Conservation (phyloP, 2,329 filamentous ascomycete species). For the Penicillium brevicompactum region DNA sequence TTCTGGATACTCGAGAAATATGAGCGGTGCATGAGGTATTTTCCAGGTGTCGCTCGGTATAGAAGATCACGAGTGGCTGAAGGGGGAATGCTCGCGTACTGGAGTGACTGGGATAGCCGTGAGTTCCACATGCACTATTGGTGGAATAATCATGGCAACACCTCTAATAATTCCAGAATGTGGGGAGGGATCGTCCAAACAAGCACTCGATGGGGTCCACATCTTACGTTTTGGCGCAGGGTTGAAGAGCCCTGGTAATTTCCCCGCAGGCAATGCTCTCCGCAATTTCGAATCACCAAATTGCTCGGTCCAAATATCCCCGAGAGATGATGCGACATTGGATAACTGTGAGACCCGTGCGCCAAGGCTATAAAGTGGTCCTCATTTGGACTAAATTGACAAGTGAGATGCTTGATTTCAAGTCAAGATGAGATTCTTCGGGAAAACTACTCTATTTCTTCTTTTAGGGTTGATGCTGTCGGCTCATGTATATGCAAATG, state of each 20-base stretch:
- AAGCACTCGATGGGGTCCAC: conserved; percentile 13
- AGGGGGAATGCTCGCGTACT: not conserved
- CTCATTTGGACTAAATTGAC: too few relatives aligned
- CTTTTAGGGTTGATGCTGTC: conserved; percentile 4
- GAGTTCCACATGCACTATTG: conserved; percentile 7
- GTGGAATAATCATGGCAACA: conserved; percentile 13
- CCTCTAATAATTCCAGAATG: conserved; percentile 4
- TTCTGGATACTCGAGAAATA: conserved; percentile 7
- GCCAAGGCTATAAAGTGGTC: not conserved
- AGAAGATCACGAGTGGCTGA: conserved; percentile 11
- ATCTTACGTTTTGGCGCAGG: not conserved
- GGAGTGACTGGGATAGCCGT: not conserved
- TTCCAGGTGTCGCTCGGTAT: conserved; percentile 6
- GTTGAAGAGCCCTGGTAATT: not conserved
- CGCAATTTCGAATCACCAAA: not conserved
- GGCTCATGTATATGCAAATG: conserved; percentile 7
- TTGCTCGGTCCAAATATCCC: conserved; percentile 10
- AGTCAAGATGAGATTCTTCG: conserved; percentile 1
- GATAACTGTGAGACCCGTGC: not conserved
- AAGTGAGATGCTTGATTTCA: not conserved
- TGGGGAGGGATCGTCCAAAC: conserved; percentile 12
- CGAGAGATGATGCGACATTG: not conserved
- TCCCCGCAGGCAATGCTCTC: conserved; percentile 15
- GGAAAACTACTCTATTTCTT: not conserved
- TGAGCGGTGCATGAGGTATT: not conserved